Evolutionary conservation across 1,284 basidiomycete genomes (phyloP).

Genomic region (Blastosporella zonata): DNA sequence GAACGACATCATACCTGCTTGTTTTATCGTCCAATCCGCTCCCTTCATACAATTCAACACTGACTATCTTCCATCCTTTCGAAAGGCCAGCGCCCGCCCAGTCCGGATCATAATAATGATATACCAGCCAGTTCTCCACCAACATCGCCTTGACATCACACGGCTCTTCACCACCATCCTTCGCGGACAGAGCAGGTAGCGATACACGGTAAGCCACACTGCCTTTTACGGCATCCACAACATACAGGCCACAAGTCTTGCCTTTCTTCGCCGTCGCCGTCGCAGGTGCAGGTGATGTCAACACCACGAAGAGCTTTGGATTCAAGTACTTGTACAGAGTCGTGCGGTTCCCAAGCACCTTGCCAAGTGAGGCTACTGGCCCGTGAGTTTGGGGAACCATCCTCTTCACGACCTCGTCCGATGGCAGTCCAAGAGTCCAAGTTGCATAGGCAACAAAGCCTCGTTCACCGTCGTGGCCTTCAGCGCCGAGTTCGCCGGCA

Average conservation of each 20-base stretch:
- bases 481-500: conserved; percentile 5
- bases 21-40: conserved; percentile 59
- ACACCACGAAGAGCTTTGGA: conserved; percentile 70
- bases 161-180: conserved; percentile 24
- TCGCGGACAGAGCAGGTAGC: conserved; percentile 39
- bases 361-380: conserved; percentile 75
- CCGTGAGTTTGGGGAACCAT: conserved; percentile 48
- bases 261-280: conserved; percentile 6
- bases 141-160: conserved; percentile 71
- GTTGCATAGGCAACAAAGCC: conserved; percentile 53
- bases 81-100: conserved; percentile 44
- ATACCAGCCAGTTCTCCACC: conserved; percentile 93
- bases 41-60: conserved; percentile 88
- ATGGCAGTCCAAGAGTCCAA: conserved; percentile 63
- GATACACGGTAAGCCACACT: conserved; percentile 65
- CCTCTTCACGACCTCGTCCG: conserved; percentile 48
- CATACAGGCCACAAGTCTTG: conserved; percentile 59
- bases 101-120: conserved; percentile 73
- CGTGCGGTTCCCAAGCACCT: conserved; percentile 82
- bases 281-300: conserved; percentile 44
- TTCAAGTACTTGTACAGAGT: conserved; percentile 96
- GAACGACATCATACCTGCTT: conserved; percentile 54
- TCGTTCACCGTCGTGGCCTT: conserved; percentile 27
- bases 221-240: conserved; percentile 81
- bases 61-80: conserved; percentile 72